A percentile compares a stretch with the other conserved stretches of the same genome.
Evolutionary conservation across 2,329 filamentous ascomycete genomes (phyloP).

Genomic region (Aspergillus tamarii): DNA sequence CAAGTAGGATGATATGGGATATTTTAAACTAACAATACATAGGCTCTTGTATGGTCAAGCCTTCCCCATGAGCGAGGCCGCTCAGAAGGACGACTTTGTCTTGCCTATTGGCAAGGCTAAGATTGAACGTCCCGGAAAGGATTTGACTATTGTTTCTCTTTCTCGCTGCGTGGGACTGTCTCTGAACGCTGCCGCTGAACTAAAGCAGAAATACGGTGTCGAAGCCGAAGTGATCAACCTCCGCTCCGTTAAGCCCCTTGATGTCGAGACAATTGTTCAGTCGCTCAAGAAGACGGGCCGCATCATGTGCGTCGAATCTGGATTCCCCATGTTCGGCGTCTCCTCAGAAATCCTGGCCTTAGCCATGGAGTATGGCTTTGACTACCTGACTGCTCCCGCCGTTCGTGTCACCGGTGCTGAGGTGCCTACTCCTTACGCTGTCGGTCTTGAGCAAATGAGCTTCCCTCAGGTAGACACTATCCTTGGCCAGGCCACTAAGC

Average conservation of each 20-base stretch:
- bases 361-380: constrained; percentile 96
- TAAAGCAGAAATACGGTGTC: constrained; percentile 96
- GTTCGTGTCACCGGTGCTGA: constrained; percentile 95
- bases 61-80: constrained; percentile 97
- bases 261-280: constrained; percentile 92
- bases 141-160: constrained; percentile 91
- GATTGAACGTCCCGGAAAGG: constrained; percentile 94
- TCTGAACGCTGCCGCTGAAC: constrained; percentile 80
- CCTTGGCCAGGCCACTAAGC: constrained; percentile 83
- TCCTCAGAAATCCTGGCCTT: constrained; percentile 89
- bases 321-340: constrained; percentile 94
- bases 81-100: constrained; percentile 95
- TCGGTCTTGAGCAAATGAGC: constrained; percentile 88
- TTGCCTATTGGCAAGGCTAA: constrained; percentile 98
- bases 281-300: constrained; percentile 98
- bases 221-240: constrained; percentile 98
- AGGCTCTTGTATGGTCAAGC: constrained; percentile 83
- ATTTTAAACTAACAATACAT: constrained; percentile 39
- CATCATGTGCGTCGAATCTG: constrained; percentile 89
- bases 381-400: constrained; percentile 93
- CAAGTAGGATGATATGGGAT: background rate
- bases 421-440: constrained; percentile 93
- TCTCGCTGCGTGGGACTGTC: constrained; percentile 95
- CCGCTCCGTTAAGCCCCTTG: constrained; percentile 93
- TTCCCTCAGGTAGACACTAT: constrained; percentile 93